Conservation (phyloP, 1,284 basidiomycete species). For the Phylloboletellus chloephorus region DNA sequence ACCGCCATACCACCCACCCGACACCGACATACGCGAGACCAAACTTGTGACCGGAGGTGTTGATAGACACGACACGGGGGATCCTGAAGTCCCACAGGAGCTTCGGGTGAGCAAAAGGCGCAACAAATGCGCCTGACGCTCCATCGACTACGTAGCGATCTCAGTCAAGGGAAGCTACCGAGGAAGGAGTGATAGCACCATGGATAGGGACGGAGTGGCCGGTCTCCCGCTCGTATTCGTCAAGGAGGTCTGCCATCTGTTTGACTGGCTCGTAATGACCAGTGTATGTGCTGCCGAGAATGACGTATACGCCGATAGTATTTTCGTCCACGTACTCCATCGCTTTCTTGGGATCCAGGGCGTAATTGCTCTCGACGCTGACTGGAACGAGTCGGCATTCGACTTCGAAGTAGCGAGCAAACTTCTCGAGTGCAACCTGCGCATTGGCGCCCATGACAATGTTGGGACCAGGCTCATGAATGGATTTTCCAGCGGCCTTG, state of each 20-base stretch:
- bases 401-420: conserved; percentile 89
- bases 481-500: conserved; percentile 82
- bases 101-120: conserved; percentile 78
- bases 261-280: conserved; percentile 92
- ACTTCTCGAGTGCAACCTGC: conserved; percentile 86
- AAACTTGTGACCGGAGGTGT: conserved; percentile 87
- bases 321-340: conserved; percentile 92
- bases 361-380: conserved; percentile 70
- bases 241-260: conserved; percentile 80
- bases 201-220: conserved; percentile 83
- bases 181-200: conserved; percentile 41
- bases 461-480: conserved; percentile 78
- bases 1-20: conserved; percentile 85
- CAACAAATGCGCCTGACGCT: conserved; percentile 80
- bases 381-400: conserved; percentile 80
- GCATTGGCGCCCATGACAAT: conserved; percentile 81
- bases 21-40: conserved; percentile 85
- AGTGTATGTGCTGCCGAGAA: conserved; percentile 85
- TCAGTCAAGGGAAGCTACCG: not conserved
- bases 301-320: conserved; percentile 80
- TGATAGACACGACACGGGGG: conserved; percentile 85
- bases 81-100: conserved; percentile 84
- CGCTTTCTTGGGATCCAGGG: conserved; percentile 78
- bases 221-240: conserved; percentile 80
- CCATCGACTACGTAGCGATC: conserved; percentile 51